Conservation (phyloP, 2,329 filamentous ascomycete genomes). For the Fusarium citri region DNA sequence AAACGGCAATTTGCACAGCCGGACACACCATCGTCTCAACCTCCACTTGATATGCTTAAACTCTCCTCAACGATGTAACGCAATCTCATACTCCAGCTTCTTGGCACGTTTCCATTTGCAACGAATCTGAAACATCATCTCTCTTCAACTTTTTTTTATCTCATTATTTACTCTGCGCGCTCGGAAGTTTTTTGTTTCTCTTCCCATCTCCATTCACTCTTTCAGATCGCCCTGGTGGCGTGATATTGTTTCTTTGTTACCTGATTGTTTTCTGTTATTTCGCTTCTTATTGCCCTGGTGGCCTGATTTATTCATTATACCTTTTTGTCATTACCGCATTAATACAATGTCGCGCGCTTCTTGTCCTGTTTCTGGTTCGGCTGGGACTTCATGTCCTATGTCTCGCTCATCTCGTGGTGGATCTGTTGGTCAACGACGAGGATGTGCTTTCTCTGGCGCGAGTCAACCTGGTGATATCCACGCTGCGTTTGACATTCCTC, state of each 20-base stretch:
- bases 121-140: not conserved
- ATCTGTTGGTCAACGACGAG: conserved; percentile 15
- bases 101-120: conserved; percentile 9
- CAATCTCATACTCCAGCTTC: not conserved
- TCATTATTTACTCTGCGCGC: no score
- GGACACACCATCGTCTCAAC: conserved; percentile 10
- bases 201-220: not conserved
- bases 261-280: not conserved
- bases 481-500: conserved; percentile 53
- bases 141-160: no score
- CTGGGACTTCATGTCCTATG: conserved; percentile 42
- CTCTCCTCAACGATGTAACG: conserved; percentile 5
- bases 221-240: not conserved
- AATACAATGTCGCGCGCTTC: conserved; percentile 48
- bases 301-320: not conserved
- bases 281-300: conserved; percentile 4
- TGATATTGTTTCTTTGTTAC: conserved; percentile 1
- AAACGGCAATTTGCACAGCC: not conserved
- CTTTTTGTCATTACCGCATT: not conserved
- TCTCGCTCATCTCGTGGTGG: conserved; percentile 3
- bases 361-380: conserved; percentile 50
- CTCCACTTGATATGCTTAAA: conserved; percentile 4
- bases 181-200: no score
- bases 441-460: conserved; percentile 34
- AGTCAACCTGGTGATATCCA: conserved; percentile 37